These are phyloP conservation scores for Sugiyamaella grinbergsii DNA, from an alignment of 1,139 yeast species.

Conservation along the genomic window DNA sequence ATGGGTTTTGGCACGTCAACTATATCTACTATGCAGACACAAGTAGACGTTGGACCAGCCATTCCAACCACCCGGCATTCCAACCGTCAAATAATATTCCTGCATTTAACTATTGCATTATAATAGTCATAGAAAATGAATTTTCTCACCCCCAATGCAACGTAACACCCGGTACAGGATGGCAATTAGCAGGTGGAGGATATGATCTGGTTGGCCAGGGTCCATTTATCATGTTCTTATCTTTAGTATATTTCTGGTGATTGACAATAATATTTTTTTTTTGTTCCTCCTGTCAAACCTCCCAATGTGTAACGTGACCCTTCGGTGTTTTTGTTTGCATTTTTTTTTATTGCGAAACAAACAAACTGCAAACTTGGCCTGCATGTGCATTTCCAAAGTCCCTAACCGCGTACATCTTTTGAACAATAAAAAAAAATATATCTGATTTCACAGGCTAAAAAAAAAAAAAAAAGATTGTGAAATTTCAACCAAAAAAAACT, in stretches of 20 bases:
- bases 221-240: neutral
- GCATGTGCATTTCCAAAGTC: constrained; percentile 8
- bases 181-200: too few relatives aligned
- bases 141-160: too few relatives aligned
- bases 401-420: constrained; percentile 11
- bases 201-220: too few relatives aligned
- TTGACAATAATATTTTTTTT: neutral
- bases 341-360: neutral
- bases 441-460: neutral
- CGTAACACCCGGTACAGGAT: too few relatives aligned
- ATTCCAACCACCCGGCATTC: too few relatives aligned
- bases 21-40: too few relatives aligned
- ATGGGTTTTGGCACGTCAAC: neutral
- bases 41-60: too few relatives aligned
- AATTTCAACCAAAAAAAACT: constrained; percentile 7
- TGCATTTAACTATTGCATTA: neutral
- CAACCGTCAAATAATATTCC: neutral
- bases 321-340: neutral
- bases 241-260: too few relatives aligned
- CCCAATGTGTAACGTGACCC: neutral
- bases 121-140: too few relatives aligned
- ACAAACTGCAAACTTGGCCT: constrained; percentile 8
- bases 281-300: neutral
- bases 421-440: constrained; percentile 1
- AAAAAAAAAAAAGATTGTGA: neutral